A percentile compares a stretch with the other conserved stretches of the same genome.
These are phyloP conservation scores for Selaginella moellendorffii DNA, from an alignment of 75 land plant genomes.

Conservation along the genomic window DNA sequence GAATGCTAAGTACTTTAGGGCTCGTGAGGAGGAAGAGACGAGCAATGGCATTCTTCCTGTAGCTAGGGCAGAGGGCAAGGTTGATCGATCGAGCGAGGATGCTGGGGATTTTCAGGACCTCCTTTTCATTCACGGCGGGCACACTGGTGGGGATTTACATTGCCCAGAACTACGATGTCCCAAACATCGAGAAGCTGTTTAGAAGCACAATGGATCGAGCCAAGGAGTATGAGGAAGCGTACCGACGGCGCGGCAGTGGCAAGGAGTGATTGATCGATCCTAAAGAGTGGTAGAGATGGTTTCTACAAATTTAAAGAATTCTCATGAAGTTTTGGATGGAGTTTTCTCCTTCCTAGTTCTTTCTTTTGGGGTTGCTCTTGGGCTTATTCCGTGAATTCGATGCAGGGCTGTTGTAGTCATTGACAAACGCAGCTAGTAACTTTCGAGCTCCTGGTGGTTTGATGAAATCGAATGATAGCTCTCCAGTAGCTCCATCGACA, in stretches of 20 bases:
- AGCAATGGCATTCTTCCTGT: too few species aligned
- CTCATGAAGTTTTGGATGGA: too few species aligned
- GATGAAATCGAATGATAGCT: too few species aligned
- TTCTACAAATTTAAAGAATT: too few species aligned
- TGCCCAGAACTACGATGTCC: background rate
- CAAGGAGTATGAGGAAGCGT: background rate
- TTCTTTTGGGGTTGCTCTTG: too few species aligned
- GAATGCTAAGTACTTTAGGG: background rate
- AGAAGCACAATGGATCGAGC: background rate
- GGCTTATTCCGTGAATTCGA: background rate
- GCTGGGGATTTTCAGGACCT: background rate
- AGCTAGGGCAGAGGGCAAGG: background rate
- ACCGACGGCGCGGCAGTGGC: background rate
- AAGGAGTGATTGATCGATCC: background rate
- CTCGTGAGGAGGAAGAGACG: too few species aligned
- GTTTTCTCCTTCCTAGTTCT: too few species aligned
- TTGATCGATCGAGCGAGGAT: background rate
- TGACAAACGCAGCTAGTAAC: background rate
- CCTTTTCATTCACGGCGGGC: background rate
- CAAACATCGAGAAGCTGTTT: background rate
- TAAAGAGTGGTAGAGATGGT: too few species aligned
- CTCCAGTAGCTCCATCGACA: too few species aligned
- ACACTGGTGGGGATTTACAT: background rate
- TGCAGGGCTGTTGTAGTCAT: background rate
- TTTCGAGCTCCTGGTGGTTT: too few species aligned